Base-by-base conservation (phyloP, 129 eudicot species). In the Rutidosis leptorrhynchoides region DNA sequence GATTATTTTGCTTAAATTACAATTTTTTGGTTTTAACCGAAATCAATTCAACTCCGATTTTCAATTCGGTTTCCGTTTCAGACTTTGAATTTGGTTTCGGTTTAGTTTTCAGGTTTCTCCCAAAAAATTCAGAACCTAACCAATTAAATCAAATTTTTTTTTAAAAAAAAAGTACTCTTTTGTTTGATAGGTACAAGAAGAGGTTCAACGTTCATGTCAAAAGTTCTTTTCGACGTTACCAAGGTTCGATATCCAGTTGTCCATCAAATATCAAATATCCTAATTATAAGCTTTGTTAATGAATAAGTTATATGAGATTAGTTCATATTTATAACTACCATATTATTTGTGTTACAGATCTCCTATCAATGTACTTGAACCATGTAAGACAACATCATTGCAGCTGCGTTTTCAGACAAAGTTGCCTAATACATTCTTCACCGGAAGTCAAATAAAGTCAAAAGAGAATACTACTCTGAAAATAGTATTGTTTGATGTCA, bases 171-270 rank as follows among this genome's bases (percentile, higher is more conserved):
- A 7, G 19, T 17, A 3, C 20, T 35, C 1, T 7, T 55, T 51
- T 68, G 74, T 62, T 19, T 62, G 54, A 75, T 81, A 90, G 97
- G 95, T 90, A 48, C 82, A 66, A 28, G 90, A 90, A 19, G 93
- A 84, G 70, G 88, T 90, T 53, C 80, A 83, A 5, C 71, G 35
- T 30, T 62, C 84, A 63, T 55, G 80, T 15, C 62, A 74, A 66
- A 67, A 33, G 53, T 78, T 61, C 60, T 69, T 53, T 40, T 65
- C 70, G 24, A 28, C 83, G 9, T 23, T 62, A 72, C 30, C 82
- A n/a, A 87, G 89, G 95, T 82, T 48, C 57, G 83, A 74, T 24
- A 11, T 63, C 29, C 49, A n/a, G n/a, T n/a, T n/a, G n/a, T n/a
- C n/a, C n/a, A n/a, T n/a, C n/a, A n/a, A n/a, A n/a, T n/a, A 28